Evolutionary conservation across 352 stramenopile genomes (phyloP), one percentile per base, ranked within the genome.

Genomic region (Phytopythium chamaehyphon): DNA sequence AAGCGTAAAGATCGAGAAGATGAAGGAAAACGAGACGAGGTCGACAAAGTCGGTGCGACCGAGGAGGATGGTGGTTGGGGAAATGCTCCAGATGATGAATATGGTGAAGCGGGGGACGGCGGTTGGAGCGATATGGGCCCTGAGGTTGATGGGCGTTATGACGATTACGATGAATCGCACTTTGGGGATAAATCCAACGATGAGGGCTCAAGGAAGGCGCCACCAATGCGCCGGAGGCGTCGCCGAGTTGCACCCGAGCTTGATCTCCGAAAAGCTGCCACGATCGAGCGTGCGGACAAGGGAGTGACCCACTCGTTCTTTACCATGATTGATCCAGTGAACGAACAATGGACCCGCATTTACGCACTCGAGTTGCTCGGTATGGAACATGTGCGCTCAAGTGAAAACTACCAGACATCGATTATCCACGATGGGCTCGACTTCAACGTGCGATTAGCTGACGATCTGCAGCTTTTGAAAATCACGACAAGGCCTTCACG

Each of bases 221-320:
- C 23, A 23, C 26, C 8, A 5, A 28, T 31, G 8, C 2, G 16
- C 2, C 19, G 45, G 10, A 33, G 45, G 31, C 40, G 35, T 10
- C 49, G 35, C 18, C 49, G 40, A 14, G 53, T 47, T 10, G 59
- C 61, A 14, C 45, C 54, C 5, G 62, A 42, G 8, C 21, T 82
- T 33, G 45, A 51, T 3, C 64, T 88, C 8, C 54, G 69, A 22
- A 84, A 69, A 42, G 79, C 73, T 0, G 54, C 52, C 26, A 65
- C 55, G 1, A 58, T 70, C n/a, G 66, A 55, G 14, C 59, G 22
- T 40, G 65, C 64, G 6, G 82, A 92, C 33, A 88, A 86, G 47
- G 79, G 77, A 18, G 75, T 83, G 8, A 81, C 82, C 1, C 79
- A 92, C 57, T 90, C 82, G 12, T 92, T 92, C 48, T 89, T 85